Evolutionary conservation across 768 basidiomycete genomes (phyloP).

Genomic region (Dioszegia crocea): DNA sequence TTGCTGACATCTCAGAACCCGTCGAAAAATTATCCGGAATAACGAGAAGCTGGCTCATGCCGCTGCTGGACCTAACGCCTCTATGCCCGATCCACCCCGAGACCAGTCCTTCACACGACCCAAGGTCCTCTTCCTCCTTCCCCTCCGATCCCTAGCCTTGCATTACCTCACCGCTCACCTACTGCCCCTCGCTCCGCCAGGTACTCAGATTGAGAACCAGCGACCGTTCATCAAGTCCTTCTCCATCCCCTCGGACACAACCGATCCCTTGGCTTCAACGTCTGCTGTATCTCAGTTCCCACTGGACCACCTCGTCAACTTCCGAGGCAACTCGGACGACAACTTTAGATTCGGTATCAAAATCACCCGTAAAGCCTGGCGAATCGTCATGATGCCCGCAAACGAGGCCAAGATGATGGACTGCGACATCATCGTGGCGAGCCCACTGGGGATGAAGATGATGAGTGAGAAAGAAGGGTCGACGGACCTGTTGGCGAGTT

Average conservation of each 20-base stretch:
- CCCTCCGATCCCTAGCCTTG: constrained; percentile 83
- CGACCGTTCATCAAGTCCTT: constrained; percentile 78
- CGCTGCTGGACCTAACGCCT: constrained; percentile 52
- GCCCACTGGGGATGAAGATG: constrained; percentile 84
- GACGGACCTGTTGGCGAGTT: constrained; percentile 83
- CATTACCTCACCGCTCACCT: constrained; percentile 77
- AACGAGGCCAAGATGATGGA: constrained; percentile 67
- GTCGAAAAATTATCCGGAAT: constrained; percentile 82
- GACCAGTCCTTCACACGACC: constrained; percentile 99
- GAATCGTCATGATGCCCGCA: constrained; percentile 47
- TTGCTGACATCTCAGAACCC: constrained; percentile 62
- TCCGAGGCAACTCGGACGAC: constrained; percentile 96
- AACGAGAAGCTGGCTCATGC: constrained; percentile 83
- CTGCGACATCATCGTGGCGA: constrained; percentile 86
- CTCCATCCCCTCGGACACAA: constrained; percentile 67
- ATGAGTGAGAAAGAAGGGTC: constrained; percentile 93
- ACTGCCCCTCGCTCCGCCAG: constrained; percentile 62
- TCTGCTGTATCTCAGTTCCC: constrained; percentile 71
- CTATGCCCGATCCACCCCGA: constrained; percentile 57
- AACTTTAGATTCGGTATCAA: constrained; percentile 89
- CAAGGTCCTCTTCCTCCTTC: constrained; percentile 83
- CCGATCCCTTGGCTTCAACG: constrained; percentile 57
- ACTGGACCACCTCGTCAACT: constrained; percentile 82
- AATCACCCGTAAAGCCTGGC: constrained; percentile 79
- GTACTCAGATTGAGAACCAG: constrained; percentile 82